Base-by-base conservation (phyloP, 2,329 filamentous ascomycete species). In the Venturia carpophila region DNA sequence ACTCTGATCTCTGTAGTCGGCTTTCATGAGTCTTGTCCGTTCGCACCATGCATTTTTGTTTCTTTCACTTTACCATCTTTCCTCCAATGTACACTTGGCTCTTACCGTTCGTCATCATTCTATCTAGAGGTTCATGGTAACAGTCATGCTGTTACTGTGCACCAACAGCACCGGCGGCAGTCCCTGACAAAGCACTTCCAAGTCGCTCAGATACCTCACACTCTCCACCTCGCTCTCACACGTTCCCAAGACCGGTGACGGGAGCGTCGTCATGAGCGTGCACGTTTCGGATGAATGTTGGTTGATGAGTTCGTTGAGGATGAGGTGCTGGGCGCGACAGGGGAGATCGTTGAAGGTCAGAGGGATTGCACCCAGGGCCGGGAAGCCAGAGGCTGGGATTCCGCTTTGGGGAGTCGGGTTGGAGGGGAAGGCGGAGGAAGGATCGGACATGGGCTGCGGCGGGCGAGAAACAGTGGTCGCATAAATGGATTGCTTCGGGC, bases 121-220 rank as follows among this genome's bases (percentile, higher is more conserved):
- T 34, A 34, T 10, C 30, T 60, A 47, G 24, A 91, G 75, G 73
- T 87, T 89, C 71, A 89, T 89, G 7, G 89, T 95, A 60, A 95
- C 91, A 19, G 90, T 95, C 88, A 95, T 92, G 71, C 87, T 91
- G 75, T 95, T 95, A 75, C 89, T 92, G 75, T 95, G 83, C 47
- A 96, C 89, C 74, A 96, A 78, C 70, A 95, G 74, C 58, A 86
- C 85, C 0, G 91, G 91, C 37, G 91, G 90, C 67, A 93, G 77
- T 13, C 84, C 88, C 70, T 88, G 84, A 74, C 89, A 93, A 66
- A 96, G 76, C 1, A 94, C 84, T 74, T 94, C 89, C 67, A 93
- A 79, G 74, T 92, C 88, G 62, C 84, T 87, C 60, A 96, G 79
- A 74, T 94, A 96, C 67, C 83, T 83, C 66, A 90, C 78, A 70